Evolutionary conservation across 176 grass and related monocot genomes (phyloP), one percentile per base, ranked within the genome.

Genomic region (Cymbopogon citratus): DNA sequence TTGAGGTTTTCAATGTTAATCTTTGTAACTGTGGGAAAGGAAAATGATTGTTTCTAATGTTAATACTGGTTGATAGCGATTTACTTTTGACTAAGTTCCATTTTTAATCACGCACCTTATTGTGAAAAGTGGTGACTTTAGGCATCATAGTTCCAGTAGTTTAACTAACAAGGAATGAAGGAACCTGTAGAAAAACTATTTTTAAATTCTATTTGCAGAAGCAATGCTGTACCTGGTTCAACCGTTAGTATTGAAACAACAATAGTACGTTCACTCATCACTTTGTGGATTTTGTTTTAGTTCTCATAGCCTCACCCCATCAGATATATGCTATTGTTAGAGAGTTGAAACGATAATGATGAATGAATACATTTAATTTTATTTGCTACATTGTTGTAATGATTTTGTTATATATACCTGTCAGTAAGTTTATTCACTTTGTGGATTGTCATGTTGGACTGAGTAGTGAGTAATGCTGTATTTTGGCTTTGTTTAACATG

Each of bases 141-240:
- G 77, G 45, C 0, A n/a, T 60, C 45, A 51, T 49, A 73, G 40
- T 66, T 34, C 18, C 25, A 63, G 5, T 13, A 63, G 25, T 43
- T 18, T 43, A 59, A 67, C 63, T 57, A 66, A 54, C 14, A 85
- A 79, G 66, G 19, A 51, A n/a, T n/a, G n/a, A 79, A 72, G 54
- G 5, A 28, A 79, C 23, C 40, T 71, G 29, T 12, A 45, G 14
- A 9, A 63, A 63, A 85, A 13, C 59, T 85, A 7, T 72, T 39
- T 63, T 54, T 19, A n/a, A 54, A 54, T 9, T 28, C 10, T 56
- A 36, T 35, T 1, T 36, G 66, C 7, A 40, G 62, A 24, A 78
- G 49, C 65, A 76, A 23, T 24, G 19, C 5, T 71, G 48, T 83
- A 64, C 51, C 18, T 79, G 62, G 46, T 69, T 54, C 21, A 11